phyloP scores from a whole-genome alignment of 2,329 filamentous ascomycete genomes.

The Alternaria panax region DNA sequence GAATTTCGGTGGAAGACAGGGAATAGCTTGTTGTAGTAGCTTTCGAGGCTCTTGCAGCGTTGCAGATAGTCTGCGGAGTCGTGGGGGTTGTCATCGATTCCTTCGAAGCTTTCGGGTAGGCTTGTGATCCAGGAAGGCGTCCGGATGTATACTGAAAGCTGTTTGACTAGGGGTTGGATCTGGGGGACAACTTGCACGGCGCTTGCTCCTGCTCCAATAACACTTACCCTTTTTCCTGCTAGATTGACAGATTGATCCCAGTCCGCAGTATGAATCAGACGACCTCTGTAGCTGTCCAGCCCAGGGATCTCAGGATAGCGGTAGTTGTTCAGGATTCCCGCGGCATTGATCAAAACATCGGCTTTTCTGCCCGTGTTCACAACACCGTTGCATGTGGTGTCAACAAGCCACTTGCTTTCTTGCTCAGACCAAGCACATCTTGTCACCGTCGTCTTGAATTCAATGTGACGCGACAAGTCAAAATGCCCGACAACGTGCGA shows the following conservation, averaged over 20 bases:
- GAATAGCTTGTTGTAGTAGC: too few species aligned
- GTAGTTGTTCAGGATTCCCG: not conserved
- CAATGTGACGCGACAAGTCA: not conserved
- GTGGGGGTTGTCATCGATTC: not conserved
- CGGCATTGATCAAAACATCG: slow-evolving; percentile 6
- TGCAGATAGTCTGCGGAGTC: too few species aligned
- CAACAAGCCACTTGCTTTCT: not conserved
- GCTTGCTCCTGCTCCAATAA: slow-evolving; percentile 46
- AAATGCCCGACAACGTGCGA: not conserved
- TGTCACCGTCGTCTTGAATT: not conserved
- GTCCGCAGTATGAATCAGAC: slow-evolving; percentile 1
- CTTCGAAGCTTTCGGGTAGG: not conserved
- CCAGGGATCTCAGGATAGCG: not conserved
- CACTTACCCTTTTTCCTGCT: slow-evolving; percentile 35
- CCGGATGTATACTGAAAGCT: slow-evolving; percentile 4
- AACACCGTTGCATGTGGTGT: not conserved
- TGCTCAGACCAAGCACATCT: not conserved
- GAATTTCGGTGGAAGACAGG: too few species aligned
- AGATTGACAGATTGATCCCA: slow-evolving; percentile 18
- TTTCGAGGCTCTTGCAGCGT: too few species aligned
- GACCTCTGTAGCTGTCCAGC: not conserved
- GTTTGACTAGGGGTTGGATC: not conserved
- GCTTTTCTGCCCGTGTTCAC: not conserved
- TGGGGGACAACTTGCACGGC: slow-evolving; percentile 8
- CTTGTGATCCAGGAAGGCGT: slow-evolving; percentile 4